Evolutionary conservation across 371 early-diverging fungal genomes (phyloP).

Genomic region (Fennellomyces sp.): DNA sequence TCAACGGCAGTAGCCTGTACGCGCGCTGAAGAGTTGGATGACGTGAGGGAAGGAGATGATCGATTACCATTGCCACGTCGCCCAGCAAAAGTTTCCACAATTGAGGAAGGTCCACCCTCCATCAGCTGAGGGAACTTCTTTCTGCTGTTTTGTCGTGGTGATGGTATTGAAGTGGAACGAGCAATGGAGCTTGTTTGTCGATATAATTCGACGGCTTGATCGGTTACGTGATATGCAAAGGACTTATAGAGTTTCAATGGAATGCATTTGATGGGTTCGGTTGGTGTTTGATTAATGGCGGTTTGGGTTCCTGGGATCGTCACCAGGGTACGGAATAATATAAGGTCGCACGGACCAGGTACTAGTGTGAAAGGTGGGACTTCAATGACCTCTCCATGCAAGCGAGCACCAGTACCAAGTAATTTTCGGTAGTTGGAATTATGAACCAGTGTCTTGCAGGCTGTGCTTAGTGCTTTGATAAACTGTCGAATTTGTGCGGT

Average conservation of each 20-base stretch:
- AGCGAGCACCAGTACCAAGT: constrained; percentile 21
- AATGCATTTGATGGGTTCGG: constrained; percentile 33
- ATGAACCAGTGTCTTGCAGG: constrained; percentile 19
- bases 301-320: constrained; percentile 11
- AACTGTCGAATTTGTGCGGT: constrained; percentile 18
- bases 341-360: constrained; percentile 31
- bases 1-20: constrained; percentile 9
- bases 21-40: neutral
- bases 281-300: constrained; percentile 33
- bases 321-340: constrained; percentile 36
- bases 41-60: neutral
- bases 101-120: neutral
- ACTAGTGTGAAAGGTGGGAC: constrained; percentile 36
- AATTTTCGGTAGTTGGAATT: constrained; percentile 26
- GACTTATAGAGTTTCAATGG: constrained; percentile 30
- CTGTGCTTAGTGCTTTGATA: constrained; percentile 22
- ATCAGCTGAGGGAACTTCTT: neutral
- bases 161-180: neutral
- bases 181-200: constrained; percentile 4
- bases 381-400: constrained; percentile 35
- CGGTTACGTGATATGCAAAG: constrained; percentile 22
- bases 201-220: constrained; percentile 25
- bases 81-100: neutral
- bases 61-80: neutral
- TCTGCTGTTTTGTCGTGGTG: neutral